Conservation (phyloP, 177 flowering plant species). For the Vitis hybrid region DNA sequence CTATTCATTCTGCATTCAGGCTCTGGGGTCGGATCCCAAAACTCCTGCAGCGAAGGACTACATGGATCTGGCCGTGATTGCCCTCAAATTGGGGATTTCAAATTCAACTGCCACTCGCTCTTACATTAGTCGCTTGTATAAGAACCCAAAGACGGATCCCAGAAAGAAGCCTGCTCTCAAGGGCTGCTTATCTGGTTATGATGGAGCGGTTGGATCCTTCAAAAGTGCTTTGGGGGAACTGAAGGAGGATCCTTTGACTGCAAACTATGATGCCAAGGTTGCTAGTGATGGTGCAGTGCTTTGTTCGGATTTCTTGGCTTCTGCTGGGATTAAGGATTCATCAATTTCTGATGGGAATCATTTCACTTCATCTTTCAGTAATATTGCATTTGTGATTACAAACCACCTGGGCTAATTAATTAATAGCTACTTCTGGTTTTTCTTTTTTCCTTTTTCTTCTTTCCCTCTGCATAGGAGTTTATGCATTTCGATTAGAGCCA, state of each 20-base stretch:
- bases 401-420: too few species aligned
- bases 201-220: not conserved
- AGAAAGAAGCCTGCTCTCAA: not conserved
- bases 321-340: not conserved
- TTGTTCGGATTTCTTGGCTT: not conserved
- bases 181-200: not conserved
- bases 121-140: not conserved
- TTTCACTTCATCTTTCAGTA: not conserved
- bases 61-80: not conserved
- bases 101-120: not conserved
- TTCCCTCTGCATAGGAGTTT: too few species aligned
- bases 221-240: not conserved
- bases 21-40: not conserved
- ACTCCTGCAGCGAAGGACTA: not conserved
- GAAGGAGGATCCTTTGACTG: not conserved
- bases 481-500: too few species aligned
- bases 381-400: not conserved
- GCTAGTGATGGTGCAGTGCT: not conserved
- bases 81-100: not conserved
- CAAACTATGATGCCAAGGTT: slow-evolving; percentile 7
- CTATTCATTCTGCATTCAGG: not conserved
- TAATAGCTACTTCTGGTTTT: too few species aligned
- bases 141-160: not conserved
- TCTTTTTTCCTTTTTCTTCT: too few species aligned
- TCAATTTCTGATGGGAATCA: not conserved